Percentiles rank a stretch among this genome's conserved stretches.
Evolutionary conservation across 768 basidiomycete genomes (phyloP).

Genomic region (Kwoniella heveanensis): DNA sequence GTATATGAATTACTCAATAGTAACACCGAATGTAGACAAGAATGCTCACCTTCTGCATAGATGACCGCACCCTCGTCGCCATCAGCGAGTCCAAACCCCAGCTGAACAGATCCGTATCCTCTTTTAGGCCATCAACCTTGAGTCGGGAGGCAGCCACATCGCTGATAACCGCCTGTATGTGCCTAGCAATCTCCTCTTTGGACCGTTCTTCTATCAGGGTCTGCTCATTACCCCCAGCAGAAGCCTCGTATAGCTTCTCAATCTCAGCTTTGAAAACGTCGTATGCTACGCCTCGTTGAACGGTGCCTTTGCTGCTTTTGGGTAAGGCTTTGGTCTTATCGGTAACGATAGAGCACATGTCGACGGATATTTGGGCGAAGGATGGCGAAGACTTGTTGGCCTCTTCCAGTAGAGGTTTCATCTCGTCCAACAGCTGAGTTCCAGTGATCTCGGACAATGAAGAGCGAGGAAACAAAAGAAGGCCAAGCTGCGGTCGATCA

Average conservation of each 20-base stretch:
- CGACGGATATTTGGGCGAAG: conserved; percentile 47
- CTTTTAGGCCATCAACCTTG: conserved; percentile 20
- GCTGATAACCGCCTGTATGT: conserved; percentile 13
- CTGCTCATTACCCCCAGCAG: neutral
- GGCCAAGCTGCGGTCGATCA: conserved; percentile 60
- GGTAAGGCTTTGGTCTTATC: conserved; percentile 31
- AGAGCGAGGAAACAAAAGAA: conserved; percentile 58
- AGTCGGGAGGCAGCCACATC: conserved; percentile 5
- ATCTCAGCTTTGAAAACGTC: conserved; percentile 49
- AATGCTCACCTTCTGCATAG: conserved; percentile 38
- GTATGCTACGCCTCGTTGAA: conserved; percentile 53
- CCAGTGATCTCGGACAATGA: neutral
- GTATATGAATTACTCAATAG: too few species aligned
- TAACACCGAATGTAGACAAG: too few species aligned
- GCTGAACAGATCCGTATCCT: conserved; percentile 49
- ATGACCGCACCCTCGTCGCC: conserved; percentile 45
- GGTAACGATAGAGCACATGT: conserved; percentile 46
- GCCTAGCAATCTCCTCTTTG: conserved; percentile 21
- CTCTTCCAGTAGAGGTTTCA: conserved; percentile 16
- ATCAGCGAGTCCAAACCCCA: conserved; percentile 54
- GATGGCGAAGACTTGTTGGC: conserved; percentile 49
- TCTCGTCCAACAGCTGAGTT: conserved; percentile 10
- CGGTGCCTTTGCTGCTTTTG: conserved; percentile 55
- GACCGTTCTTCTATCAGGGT: too few species aligned
- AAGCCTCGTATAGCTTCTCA: conserved; percentile 32